phyloP scores from a whole-genome alignment of 371 early-diverging fungal genomes.

The Catenaria anguillulae region DNA sequence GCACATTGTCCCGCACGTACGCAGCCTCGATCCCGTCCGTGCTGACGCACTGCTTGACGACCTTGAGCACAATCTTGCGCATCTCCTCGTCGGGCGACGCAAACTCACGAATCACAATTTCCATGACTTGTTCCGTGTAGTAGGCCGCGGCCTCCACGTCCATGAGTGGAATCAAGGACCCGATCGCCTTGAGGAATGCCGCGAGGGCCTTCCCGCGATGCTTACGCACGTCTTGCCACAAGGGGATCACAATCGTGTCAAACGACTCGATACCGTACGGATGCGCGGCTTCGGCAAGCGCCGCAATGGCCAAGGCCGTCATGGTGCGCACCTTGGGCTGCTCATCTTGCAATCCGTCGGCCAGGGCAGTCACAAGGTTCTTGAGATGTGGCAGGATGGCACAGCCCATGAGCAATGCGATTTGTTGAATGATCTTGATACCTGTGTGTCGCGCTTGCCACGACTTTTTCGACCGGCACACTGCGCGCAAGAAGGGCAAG shows the following conservation, averaged over 20 bases:
- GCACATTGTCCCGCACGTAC: slow-evolving; percentile 72
- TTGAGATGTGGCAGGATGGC: slow-evolving; percentile 88
- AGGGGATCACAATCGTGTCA: slow-evolving; percentile 71
- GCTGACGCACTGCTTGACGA: slow-evolving; percentile 87
- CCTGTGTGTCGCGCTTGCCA: slow-evolving; percentile 99
- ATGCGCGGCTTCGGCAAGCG: slow-evolving; percentile 90
- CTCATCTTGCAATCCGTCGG: slow-evolving; percentile 82
- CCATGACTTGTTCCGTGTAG: slow-evolving; percentile 85
- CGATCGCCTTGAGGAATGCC: slow-evolving; percentile 95
- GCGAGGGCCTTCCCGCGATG: slow-evolving; percentile 92
- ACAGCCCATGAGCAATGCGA: slow-evolving; percentile 84
- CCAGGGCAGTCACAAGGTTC: slow-evolving; percentile 78
- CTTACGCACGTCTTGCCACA: slow-evolving; percentile 85
- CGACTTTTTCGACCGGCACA: slow-evolving; percentile 83
- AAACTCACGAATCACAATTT: slow-evolving; percentile 84
- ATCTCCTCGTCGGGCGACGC: slow-evolving; percentile 94
- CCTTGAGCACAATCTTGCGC: slow-evolving; percentile 93
- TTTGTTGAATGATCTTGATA: slow-evolving; percentile 92
- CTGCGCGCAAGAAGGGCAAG: slow-evolving; percentile 89
- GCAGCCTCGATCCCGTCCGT: slow-evolving; percentile 79
- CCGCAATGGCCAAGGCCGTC: slow-evolving; percentile 84
- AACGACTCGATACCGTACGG: slow-evolving; percentile 98
- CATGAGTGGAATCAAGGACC: slow-evolving; percentile 94
- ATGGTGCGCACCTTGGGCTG: slow-evolving; percentile 92
- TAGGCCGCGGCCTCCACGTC: slow-evolving; percentile 84